Evolutionary conservation across 2,329 filamentous ascomycete species (phyloP).

Genomic region (Calcarisporium arbuscula): DNA sequence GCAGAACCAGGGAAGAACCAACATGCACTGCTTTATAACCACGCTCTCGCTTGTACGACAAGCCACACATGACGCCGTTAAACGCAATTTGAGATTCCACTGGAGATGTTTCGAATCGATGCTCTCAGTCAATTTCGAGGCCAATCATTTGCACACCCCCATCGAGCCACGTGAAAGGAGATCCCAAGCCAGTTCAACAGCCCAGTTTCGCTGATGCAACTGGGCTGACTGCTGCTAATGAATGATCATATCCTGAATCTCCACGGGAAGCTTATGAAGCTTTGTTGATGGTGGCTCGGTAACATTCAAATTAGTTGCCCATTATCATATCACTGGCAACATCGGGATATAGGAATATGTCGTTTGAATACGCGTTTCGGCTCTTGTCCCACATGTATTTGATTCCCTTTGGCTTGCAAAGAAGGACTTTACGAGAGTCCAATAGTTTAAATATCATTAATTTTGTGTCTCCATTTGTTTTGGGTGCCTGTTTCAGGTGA

Average conservation of each 20-base stretch:
- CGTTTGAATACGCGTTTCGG: conserved; percentile 10
- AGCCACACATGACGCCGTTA: conserved; percentile 9
- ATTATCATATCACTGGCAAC: conserved; percentile 14
- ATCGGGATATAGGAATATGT: conserved; percentile 1
- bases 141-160: conserved; percentile 9
- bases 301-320: conserved; percentile 6
- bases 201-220: conserved; percentile 10
- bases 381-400: conserved; percentile 7
- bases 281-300: conserved; percentile 2
- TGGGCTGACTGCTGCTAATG: conserved; percentile 4
- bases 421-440: conserved; percentile 6
- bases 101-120: conserved; percentile 9
- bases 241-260: conserved; percentile 14
- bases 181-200: conserved; percentile 8
- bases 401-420: conserved; percentile 7
- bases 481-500: conserved; percentile 8
- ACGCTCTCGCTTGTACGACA: conserved; percentile 10
- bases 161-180: conserved; percentile 9
- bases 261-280: conserved; percentile 11
- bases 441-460: too few species aligned
- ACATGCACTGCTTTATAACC: too few species aligned
- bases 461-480: too few species aligned
- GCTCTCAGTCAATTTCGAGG: conserved; percentile 8
- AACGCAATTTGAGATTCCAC: conserved; percentile 11
- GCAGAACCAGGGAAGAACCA: not conserved